Evolutionary conservation across 1,139 yeast species (phyloP), one percentile per base, ranked within the genome.

Genomic region (Kodamaea sp.): DNA sequence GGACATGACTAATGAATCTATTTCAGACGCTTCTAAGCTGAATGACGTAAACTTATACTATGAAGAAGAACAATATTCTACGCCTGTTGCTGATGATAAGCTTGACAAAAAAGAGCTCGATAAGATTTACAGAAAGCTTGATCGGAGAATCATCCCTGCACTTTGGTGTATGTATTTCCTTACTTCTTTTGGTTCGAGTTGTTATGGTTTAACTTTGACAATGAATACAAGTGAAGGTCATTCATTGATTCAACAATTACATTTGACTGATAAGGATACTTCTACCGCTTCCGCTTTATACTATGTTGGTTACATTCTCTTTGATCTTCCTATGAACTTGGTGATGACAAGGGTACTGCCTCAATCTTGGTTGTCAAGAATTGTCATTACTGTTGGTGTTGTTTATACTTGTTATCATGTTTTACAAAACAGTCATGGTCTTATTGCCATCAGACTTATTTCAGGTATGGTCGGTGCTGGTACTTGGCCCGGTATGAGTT

Each of bases 401-500:
- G 89, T 84, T 2, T 85, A 84, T 53, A 59, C 86, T 1, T 87
- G 94, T 55, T 85, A 84, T 57, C 69, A 79, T 8, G 80, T 85
- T 0, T 67, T 85, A 40, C 42, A 54, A 8, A 73, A 67, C 41
- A 64, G 74, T 8, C 57, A 71, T 4, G 94, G 94, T 2, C 63
- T 86, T 24, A 79, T 81, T 38, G 95, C 90, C 3, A 63, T 80
- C 32, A 73, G 95, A 46, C 79, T 87, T 41, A 72, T 88, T 43
- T 76, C 86, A 22, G 96, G 96, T 34, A 54, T 84, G 43, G 85
- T 84, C 43, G 89, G 89, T 36, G 95, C 96, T 8, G 96, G 96
- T 29, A 81, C 89, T 2, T 88, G 96, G 96, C 96, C 96, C 1
- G 96, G 96, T 8, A 70, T 88, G 81, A 81, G 90, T 22, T 87